Conservation (phyloP, 2,329 filamentous ascomycete species). For the Bipolaris zeicola region DNA sequence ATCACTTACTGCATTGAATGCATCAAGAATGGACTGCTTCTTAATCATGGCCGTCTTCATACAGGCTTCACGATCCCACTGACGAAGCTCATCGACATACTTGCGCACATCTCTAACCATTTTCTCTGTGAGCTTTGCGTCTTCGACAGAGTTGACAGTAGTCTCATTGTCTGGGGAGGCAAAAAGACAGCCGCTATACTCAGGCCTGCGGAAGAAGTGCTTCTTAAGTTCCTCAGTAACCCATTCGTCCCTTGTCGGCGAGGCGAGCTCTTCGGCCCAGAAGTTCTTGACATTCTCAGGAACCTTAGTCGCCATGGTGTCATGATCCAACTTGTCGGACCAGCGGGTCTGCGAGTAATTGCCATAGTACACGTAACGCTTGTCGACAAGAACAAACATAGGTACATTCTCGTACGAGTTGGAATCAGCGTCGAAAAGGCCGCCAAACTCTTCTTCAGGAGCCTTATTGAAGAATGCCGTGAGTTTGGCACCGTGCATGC, state of each 20-base stretch:
- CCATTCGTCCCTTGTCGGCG: constrained; percentile 48
- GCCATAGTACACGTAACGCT: constrained; percentile 53
- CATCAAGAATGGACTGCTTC: constrained; percentile 46
- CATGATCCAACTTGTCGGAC: constrained; percentile 53
- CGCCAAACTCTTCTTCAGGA: constrained; percentile 34
- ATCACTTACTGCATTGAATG: constrained; percentile 46
- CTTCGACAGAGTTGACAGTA: constrained; percentile 22
- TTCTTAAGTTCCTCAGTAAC: constrained; percentile 49
- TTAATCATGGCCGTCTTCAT: constrained; percentile 46
- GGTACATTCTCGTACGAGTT: constrained; percentile 48
- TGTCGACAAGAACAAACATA: constrained; percentile 47
- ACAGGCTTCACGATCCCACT: constrained; percentile 49
- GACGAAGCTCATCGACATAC: constrained; percentile 43
- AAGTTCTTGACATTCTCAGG: constrained; percentile 47
- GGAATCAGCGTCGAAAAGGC: constrained; percentile 26
- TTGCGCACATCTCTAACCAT: constrained; percentile 40
- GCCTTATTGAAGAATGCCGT: constrained; percentile 53
- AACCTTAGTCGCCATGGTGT: constrained; percentile 47
- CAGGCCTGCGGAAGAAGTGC: constrained; percentile 52
- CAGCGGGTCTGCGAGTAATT: constrained; percentile 53
- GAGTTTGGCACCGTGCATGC: constrained; percentile 54
- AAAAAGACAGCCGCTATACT: constrained; percentile 46
- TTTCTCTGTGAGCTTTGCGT: constrained; percentile 27
- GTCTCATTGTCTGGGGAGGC: constrained; percentile 19
- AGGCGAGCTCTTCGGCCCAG: constrained; percentile 49